Conservation (phyloP, 345 rosid species). For the Sonneratia alba region DNA sequence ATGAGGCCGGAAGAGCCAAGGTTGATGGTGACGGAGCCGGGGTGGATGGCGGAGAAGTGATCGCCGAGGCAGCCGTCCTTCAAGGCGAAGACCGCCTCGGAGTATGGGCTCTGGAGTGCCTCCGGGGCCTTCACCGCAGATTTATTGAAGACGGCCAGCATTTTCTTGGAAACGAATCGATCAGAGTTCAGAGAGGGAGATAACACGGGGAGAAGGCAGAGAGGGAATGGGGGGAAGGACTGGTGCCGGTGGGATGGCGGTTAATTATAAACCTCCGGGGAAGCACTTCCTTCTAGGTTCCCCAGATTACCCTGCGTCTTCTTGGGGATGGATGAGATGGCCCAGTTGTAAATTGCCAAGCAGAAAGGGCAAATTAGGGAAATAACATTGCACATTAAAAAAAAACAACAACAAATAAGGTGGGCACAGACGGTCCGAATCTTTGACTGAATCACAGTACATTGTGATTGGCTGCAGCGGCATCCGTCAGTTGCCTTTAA, state of each 20-base stretch:
- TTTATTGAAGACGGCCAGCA: constrained; percentile 87
- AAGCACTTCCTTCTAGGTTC: not conserved
- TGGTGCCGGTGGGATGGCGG: not conserved
- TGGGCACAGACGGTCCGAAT: too few species aligned
- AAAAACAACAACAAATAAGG: too few species aligned
- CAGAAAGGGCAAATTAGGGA: too few species aligned
- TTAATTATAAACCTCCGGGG: not conserved
- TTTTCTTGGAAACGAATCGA: constrained; percentile 14
- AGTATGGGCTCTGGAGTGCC: constrained; percentile 49
- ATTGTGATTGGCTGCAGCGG: too few species aligned
- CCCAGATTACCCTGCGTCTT: not conserved
- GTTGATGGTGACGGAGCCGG: constrained; percentile 52
- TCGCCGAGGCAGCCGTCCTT: constrained; percentile 57
- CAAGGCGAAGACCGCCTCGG: constrained; percentile 42
- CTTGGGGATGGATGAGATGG: not conserved
- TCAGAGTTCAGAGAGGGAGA: not conserved
- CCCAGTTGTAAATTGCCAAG: too few species aligned
- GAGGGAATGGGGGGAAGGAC: too few species aligned
- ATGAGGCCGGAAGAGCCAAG: constrained; percentile 70
- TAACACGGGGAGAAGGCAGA: not conserved
- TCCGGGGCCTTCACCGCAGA: constrained; percentile 77
- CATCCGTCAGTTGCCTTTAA: not conserved
- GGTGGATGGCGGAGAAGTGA: constrained; percentile 44
- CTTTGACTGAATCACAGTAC: too few species aligned
- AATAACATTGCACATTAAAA: too few species aligned